A percentile compares a stretch with the other conserved stretches of the same genome.
phyloP scores from a whole-genome alignment of 495 filamentous ascomycete species.

The Entonaema liquescens region DNA sequence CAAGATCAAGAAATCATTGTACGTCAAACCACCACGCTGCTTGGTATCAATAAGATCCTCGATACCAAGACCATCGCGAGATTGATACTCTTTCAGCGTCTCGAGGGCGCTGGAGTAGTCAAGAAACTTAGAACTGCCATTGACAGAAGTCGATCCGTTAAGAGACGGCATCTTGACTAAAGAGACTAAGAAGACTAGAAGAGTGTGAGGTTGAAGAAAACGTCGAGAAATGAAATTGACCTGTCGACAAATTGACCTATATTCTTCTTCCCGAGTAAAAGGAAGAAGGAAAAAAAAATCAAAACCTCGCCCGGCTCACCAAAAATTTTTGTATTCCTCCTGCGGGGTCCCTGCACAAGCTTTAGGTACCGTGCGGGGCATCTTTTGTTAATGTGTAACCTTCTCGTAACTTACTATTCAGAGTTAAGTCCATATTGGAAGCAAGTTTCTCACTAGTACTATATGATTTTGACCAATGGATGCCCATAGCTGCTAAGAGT shows the following conservation, averaged over 20 bases:
- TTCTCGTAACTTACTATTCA: not conserved
- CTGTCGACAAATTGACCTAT: conserved; percentile 61
- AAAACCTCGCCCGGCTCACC: conserved; percentile 16
- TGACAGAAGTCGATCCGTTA: conserved; percentile 45
- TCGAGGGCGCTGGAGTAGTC: conserved; percentile 74
- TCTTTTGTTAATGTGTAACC: not conserved
- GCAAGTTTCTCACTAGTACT: not conserved
- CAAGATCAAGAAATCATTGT: conserved; percentile 70
- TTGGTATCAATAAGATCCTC: conserved; percentile 85
- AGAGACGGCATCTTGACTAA: conserved; percentile 34
- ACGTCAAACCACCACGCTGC: conserved; percentile 87
- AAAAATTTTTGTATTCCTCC: conserved; percentile 31
- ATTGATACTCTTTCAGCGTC: conserved; percentile 76
- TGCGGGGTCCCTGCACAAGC: conserved; percentile 28
- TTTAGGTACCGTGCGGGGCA: conserved; percentile 28
- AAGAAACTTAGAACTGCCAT: conserved; percentile 51
- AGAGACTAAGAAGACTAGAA: conserved; percentile 9
- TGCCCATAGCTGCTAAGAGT: not conserved
- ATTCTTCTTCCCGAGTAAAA: conserved; percentile 68
- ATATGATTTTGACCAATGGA: not conserved
- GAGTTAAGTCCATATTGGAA: not conserved
- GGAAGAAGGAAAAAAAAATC: conserved; percentile 59
- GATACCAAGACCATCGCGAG: conserved; percentile 84
- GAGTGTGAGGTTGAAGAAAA: conserved; percentile 49
- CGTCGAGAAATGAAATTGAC: conserved; percentile 47